Evolutionary conservation across 2,329 filamentous ascomycete species (phyloP), one percentile per base, ranked within the genome.

Genomic region (Bimuria novae-zelandiae): DNA sequence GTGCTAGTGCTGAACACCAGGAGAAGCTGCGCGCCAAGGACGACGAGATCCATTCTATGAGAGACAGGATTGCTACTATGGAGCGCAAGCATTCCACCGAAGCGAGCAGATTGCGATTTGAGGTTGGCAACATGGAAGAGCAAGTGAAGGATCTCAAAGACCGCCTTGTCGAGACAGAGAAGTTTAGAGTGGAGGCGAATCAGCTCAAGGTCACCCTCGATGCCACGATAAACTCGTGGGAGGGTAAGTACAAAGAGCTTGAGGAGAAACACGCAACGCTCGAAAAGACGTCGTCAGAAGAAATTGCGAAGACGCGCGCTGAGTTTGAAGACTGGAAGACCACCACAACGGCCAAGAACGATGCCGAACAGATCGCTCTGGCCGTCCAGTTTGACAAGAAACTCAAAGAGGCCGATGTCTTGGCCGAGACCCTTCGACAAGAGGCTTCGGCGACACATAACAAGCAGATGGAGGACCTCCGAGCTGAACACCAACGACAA

Each of bases 21-120:
- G 78, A 82, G 54, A 76, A 75, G 25, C 63, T 83, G 30, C 77
- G 78, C 67, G 75, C 76, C 47, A 83, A 83, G 61, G 80, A 84
- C 42, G 64, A 69, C 43, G 79, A 83, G 57, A 81, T 84, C 49
- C 76, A 79, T 55, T 74, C 77, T 12, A 60, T 84, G 55, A 79
- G 79, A 50, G 74, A 76, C 21, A 80, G 81, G 60, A 75, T 83
- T 62, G 75, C 77, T 39, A 77, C 76, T 40, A 71, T 79, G 16
- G 77, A 79, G 41, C 77, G 76, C 47, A 79, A 81, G 52, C 79
- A 79, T 54, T 78, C 78, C 0, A 75, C 76, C 40, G 81, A 84
- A 58, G 76, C 73, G 46, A 79, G 73, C 46, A 77, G 80, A 56
- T 72, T 84, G 7, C 75, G 79, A 27, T 70, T 81, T 35, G 78